phyloP scores from a whole-genome alignment of 2,329 filamentous ascomycete species.

The Trichoderma sp. region DNA sequence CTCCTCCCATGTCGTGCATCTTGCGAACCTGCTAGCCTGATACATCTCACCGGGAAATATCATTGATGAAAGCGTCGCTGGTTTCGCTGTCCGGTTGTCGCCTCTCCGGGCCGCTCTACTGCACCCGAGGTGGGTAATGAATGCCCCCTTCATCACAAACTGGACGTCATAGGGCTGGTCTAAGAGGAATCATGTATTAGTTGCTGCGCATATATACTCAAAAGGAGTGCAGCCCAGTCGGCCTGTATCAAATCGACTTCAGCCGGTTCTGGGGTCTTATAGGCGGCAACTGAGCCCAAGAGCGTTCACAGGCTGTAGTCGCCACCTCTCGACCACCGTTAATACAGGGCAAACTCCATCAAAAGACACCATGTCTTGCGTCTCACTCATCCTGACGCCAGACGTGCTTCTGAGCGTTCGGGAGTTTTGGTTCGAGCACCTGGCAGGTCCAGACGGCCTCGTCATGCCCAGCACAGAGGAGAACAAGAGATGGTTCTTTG shows the following conservation, averaged over 20 bases:
- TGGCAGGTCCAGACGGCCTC: constrained; percentile 28
- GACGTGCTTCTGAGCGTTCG: constrained; percentile 32
- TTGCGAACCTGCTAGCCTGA: background rate
- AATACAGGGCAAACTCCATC: background rate
- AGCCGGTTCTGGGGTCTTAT: background rate
- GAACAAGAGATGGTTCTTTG: constrained; percentile 35
- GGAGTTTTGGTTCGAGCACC: constrained; percentile 40
- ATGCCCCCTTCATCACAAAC: background rate
- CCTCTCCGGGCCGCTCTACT: background rate
- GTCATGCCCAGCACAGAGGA: constrained; percentile 29
- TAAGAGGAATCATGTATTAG: background rate
- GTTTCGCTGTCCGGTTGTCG: constrained; percentile 1
- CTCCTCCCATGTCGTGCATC: background rate
- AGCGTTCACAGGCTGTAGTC: background rate
- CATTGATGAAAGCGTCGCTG: background rate
- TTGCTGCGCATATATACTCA: background rate
- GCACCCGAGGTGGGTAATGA: background rate
- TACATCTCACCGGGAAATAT: background rate
- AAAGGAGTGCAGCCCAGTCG: background rate
- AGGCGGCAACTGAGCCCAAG: background rate
- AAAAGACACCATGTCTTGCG: constrained; percentile 11
- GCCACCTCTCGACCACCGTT: background rate
- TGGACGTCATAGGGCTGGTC: background rate
- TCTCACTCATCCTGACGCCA: constrained; percentile 28
- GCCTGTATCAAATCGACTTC: background rate